Base-by-base conservation (phyloP, 768 basidiomycete genomes). In the Suillus variegatus region DNA sequence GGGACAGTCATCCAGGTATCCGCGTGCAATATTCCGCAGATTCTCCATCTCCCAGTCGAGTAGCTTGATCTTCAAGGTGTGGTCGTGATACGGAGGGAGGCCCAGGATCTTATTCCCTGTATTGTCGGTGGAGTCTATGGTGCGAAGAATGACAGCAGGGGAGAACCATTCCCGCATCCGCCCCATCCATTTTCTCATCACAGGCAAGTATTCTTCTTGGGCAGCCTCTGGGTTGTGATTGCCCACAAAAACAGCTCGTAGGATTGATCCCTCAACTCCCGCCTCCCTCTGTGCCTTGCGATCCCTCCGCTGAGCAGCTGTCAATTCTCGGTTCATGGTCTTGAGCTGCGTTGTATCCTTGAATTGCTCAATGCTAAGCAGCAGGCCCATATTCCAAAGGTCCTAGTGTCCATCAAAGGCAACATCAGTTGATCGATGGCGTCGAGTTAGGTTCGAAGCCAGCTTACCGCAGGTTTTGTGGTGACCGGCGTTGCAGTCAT, bases 121-220 rank as follows among this genome's bases (percentile, higher is more conserved):
- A 8, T 43, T 6, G 8, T 71, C 61, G 0, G 66, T 6, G 0
- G 63, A 70, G 6, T 70, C n/a, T 0, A 70, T n/a, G 2, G 56
- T 68, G 0, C 14, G 22, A 2, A n/a, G 49, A 12, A 70, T 66
- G 3, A 70, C 20, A 22, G 56, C 16, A 0, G 13, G 14, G 0
- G 58, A 52, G 25, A 69, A 69, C 0, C 44, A 14, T 4, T 70
- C 57, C 0, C 66, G 6, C 25, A 70, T 69, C 4, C 13, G 4
- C 22, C 6, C 3, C 52, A 69, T 69, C 25, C 41, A 64, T 0
- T 43, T 5, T 60, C n/a, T 46, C 46, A 46, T 46, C 1, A 20
- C 25, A 25, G 25, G 25, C 25, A 25, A 25, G 25, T 25, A 25
- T 25, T 25, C 25, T 25, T 25, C 25, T 25, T 25, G 25, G 25